phyloP scores from a whole-genome alignment of 805 yeast genomes.

The Cyberlindnera subsufficiens region DNA sequence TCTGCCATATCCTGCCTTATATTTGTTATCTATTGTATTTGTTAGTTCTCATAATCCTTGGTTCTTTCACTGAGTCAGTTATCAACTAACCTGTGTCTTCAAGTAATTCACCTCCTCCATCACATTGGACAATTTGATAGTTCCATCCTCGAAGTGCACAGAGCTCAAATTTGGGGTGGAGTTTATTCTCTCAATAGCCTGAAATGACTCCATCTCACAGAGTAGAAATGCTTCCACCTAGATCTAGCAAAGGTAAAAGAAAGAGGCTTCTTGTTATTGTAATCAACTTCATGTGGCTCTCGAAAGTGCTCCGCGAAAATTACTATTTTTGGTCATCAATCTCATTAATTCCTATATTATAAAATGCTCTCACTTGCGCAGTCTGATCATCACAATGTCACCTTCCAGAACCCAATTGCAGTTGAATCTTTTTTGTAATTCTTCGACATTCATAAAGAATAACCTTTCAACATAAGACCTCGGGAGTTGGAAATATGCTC shows the following conservation, averaged over 20 bases:
- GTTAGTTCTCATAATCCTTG: slow-evolving; percentile 1
- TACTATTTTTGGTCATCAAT: too few relatives aligned
- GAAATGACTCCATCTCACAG: slow-evolving; percentile 23
- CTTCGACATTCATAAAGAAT: slow-evolving; percentile 6
- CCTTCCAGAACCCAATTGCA: slow-evolving; percentile 14
- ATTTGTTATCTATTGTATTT: slow-evolving; percentile 15
- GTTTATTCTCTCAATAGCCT: slow-evolving; percentile 24
- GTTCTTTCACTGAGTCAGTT: too few relatives aligned
- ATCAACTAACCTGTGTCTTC: slow-evolving; percentile 22
- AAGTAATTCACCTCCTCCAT: slow-evolving; percentile 31
- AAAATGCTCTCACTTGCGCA: slow-evolving; percentile 1
- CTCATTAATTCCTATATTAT: not conserved
- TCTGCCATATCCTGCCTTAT: slow-evolving; percentile 36
- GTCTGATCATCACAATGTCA: slow-evolving; percentile 9
- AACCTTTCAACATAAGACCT: slow-evolving; percentile 7
- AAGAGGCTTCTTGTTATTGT: too few relatives aligned
- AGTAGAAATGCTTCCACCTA: too few relatives aligned
- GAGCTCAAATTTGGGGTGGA: slow-evolving; percentile 21
- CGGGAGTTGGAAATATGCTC: slow-evolving; percentile 34
- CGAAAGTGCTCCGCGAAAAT: too few relatives aligned
- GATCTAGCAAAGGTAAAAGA: too few relatives aligned
- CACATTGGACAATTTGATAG: slow-evolving; percentile 27
- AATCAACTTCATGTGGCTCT: too few relatives aligned
- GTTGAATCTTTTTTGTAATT: slow-evolving; percentile 1
- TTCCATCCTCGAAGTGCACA: slow-evolving; percentile 38